Conservation (phyloP, 106 monocot genomes). For the Dendrobium officinale region DNA sequence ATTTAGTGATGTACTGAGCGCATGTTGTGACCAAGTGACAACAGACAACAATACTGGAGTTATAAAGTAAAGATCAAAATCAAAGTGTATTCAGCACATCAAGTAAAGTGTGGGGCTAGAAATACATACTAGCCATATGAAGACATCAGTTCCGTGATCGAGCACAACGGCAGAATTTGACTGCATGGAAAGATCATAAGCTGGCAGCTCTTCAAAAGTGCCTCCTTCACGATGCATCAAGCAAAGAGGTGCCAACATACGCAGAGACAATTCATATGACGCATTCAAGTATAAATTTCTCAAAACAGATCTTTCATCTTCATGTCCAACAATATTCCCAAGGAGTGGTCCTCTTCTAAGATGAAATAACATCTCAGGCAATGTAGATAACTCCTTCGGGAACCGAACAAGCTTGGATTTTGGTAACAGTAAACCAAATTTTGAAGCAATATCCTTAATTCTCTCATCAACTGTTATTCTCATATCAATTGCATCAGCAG, state of each 20-base stretch:
- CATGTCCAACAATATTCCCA: conserved; percentile 87
- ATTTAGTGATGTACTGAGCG: not conserved
- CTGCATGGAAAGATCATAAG: conserved; percentile 97
- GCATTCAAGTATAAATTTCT: conserved; percentile 85
- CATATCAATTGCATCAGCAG: conserved; percentile 61
- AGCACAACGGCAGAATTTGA: conserved; percentile 84
- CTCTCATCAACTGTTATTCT: conserved; percentile 81
- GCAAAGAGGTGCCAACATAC: conserved; percentile 91
- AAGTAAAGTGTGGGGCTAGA: not conserved
- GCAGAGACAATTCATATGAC: conserved; percentile 86
- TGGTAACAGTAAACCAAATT: conserved; percentile 69
- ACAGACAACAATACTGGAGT: not conserved
- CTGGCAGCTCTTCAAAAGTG: conserved; percentile 91
- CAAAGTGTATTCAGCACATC: conserved; percentile 1
- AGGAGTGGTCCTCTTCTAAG: conserved; percentile 86
- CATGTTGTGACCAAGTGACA: not conserved
- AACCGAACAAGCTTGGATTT: conserved; percentile 74
- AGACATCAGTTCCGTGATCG: conserved; percentile 95
- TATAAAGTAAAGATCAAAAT: not conserved
- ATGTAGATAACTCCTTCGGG: conserved; percentile 65
- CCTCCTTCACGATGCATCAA: conserved; percentile 94
- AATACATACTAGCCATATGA: conserved; percentile 92
- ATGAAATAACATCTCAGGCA: conserved; percentile 93
- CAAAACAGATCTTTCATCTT: conserved; percentile 95
- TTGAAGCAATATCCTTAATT: conserved; percentile 77